Evolutionary conservation across 306 rosid genomes (phyloP).

Genomic region (Casuarina equisetifolia): DNA sequence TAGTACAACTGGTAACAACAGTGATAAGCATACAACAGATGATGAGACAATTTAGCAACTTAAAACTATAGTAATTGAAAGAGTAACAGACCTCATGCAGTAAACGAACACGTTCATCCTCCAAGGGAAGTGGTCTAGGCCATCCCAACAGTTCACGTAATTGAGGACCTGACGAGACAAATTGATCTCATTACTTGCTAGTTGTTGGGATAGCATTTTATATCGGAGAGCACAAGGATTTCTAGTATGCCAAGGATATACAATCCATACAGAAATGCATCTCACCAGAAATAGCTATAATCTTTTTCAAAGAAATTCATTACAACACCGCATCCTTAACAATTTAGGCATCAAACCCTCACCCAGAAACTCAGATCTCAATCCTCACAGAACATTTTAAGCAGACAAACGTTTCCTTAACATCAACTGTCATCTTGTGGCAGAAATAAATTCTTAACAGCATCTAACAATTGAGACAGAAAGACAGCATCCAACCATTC

Average conservation of each 20-base stretch:
- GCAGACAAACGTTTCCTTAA: neutral
- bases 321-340: neutral
- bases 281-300: neutral
- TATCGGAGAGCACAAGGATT: conserved; percentile 3
- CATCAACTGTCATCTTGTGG: too few relatives aligned
- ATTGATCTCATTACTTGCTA: conserved; percentile 23
- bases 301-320: neutral
- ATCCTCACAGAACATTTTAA: neutral
- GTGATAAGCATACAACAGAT: neutral
- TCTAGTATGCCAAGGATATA: conserved; percentile 6
- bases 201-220: neutral
- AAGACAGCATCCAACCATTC: neutral
- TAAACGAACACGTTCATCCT: conserved; percentile 89
- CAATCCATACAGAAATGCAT: neutral
- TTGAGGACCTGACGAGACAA: conserved; percentile 60
- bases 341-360: neutral
- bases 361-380: neutral
- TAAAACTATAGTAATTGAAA: conserved; percentile 1
- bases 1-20: neutral
- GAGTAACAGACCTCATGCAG: conserved; percentile 70
- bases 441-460: too few relatives aligned
- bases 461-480: too few relatives aligned
- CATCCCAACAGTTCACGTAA: conserved; percentile 76
- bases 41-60: conserved; percentile 6
- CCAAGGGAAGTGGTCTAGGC: conserved; percentile 97